These are phyloP conservation scores for Solanum arcanum DNA, from an alignment of 257 asterid species.

Conservation along the genomic window DNA sequence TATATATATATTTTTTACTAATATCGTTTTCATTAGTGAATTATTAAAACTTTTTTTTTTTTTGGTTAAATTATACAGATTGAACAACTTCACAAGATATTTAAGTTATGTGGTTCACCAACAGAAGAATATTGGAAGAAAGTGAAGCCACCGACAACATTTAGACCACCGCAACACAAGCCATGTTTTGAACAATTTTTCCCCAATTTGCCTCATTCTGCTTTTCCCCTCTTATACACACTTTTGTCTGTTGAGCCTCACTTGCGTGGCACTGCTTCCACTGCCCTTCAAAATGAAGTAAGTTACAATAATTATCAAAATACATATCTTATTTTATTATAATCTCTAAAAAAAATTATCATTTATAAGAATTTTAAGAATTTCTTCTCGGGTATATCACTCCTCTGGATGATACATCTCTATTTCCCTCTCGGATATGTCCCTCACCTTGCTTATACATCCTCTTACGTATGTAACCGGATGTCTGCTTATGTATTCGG, in stretches of 20 bases:
- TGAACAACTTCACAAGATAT: slow-evolving; percentile 76
- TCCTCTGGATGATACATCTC: neutral
- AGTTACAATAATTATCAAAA: slow-evolving; percentile 1
- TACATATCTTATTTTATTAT: too few species aligned
- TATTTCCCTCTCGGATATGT: neutral
- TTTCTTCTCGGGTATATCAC: too few species aligned
- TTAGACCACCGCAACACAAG: slow-evolving; percentile 53
- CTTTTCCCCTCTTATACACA: slow-evolving; percentile 27
- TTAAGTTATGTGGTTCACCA: slow-evolving; percentile 80
- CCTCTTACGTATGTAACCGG: too few species aligned
- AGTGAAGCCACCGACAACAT: slow-evolving; percentile 60
- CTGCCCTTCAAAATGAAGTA: slow-evolving; percentile 47
- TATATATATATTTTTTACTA: too few species aligned
- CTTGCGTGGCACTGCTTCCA: slow-evolving; percentile 45
- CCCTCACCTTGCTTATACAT: neutral
- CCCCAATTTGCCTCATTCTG: slow-evolving; percentile 44
- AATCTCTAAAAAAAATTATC: too few species aligned
- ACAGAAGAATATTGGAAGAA: slow-evolving; percentile 71
- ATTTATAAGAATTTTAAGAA: too few species aligned
- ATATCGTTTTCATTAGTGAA: neutral
- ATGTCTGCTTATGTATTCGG: too few species aligned
- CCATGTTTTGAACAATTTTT: slow-evolving; percentile 39
- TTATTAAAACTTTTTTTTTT: neutral
- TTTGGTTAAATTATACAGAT: slow-evolving; percentile 17
- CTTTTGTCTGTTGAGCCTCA: slow-evolving; percentile 60